Base-by-base conservation (phyloP, 192 early-diverging fungal genomes). In the Ambispora gerdemannii region DNA sequence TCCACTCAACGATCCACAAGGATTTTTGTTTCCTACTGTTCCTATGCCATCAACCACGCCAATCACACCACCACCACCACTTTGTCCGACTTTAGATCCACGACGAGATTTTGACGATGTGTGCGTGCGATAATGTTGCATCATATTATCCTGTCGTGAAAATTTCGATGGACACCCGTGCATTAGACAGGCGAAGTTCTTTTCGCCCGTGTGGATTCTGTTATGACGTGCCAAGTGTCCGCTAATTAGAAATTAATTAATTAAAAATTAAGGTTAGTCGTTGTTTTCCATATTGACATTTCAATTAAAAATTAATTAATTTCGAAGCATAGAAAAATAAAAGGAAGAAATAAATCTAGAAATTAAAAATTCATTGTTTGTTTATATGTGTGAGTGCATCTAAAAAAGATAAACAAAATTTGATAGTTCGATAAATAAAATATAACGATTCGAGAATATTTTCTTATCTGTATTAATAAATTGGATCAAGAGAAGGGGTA, bases 111-210 rank as follows among this genome's bases (percentile, higher is more conserved):
- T 87, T 25, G 85, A 74, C 50, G 89, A 89, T 74, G 88, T 80
- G 71, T 93, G 92, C 6, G 90, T 90, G 50, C 89, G 88, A 73
- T 89, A 91, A 72, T 93, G 92, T 65, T 93, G 92, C 87, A 89
- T 91, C 89, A 92, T 92, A 74, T 93, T 91, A 78, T 93, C 92
- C 36, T 91, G 89, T 56, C 92, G 80, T 36, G 90, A 90, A 52
- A 93, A 93, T 71, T 85, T 83, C 67, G 86, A 88, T 24, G 78
- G 77, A 74, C 92, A 93, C 7, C 86, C 89, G 0, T 84, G 80
- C 73, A 86, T 83, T 13, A 83, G 72, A 70, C 92, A 93, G 0
- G 77, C 43, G 73, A 88, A 92, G 76, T 89, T 88, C 75, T 90
- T 91, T 75, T 91, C 90, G n/a, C 91, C 91, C 0, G 87, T 91